Conservation (phyloP, 2,329 filamentous ascomycete species). For the Apiospora rasikravindrae region DNA sequence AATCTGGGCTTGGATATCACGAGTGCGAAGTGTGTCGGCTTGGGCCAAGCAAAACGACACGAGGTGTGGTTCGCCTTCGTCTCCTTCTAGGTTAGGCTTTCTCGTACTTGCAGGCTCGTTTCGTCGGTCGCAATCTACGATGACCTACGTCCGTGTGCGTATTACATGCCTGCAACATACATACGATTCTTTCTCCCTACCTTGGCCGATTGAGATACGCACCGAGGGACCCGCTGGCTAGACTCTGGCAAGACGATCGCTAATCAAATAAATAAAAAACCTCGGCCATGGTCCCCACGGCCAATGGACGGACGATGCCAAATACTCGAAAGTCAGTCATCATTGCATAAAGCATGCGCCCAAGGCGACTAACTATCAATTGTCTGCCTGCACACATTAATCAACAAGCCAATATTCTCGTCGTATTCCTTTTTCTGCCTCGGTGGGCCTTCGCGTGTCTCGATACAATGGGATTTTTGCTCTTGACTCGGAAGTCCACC, state of each 20-base stretch:
- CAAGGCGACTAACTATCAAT: background rate
- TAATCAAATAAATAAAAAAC: background rate
- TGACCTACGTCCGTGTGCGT: background rate
- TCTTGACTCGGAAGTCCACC: slow-evolving; percentile 7
- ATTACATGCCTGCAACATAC: background rate
- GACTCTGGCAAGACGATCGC: background rate
- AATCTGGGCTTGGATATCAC: background rate
- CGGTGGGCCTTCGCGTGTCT: background rate
- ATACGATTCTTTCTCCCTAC: background rate
- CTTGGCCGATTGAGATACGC: background rate
- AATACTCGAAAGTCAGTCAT: background rate
- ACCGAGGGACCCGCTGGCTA: slow-evolving; percentile 1
- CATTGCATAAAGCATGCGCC: slow-evolving; percentile 6
- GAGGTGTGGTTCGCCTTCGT: background rate
- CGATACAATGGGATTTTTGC: background rate
- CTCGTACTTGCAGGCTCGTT: background rate
- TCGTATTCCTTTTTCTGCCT: background rate
- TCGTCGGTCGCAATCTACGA: slow-evolving; percentile 6
- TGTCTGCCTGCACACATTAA: background rate
- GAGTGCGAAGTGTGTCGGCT: background rate
- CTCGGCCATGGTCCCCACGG: slow-evolving; percentile 1
- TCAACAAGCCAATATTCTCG: background rate
- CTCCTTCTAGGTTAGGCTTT: slow-evolving; percentile 3
- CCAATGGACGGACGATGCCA: background rate
- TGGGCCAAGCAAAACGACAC: background rate